phyloP scores from a whole-genome alignment of 2,329 filamentous ascomycete genomes.

The Sporothrix euskadiensis region DNA sequence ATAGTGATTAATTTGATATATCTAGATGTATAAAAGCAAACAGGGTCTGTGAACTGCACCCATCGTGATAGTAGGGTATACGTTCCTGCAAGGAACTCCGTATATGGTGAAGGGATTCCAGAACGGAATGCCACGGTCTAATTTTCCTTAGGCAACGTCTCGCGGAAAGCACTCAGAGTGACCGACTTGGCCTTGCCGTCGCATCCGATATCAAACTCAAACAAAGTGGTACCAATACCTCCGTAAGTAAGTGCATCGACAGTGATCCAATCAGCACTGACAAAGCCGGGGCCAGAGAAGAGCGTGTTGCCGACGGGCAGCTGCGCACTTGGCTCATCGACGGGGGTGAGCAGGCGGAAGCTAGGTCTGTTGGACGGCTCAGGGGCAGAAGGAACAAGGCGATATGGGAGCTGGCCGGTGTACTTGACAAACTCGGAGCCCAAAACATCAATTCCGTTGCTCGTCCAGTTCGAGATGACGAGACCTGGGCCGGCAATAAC shows the following conservation, averaged over 20 bases:
- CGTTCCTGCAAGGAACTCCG: not conserved
- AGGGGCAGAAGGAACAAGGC: conserved; percentile 19
- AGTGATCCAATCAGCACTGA: conserved; percentile 42
- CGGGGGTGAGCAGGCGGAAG: conserved; percentile 15
- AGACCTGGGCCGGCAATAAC: conserved; percentile 41
- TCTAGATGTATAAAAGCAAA: no score
- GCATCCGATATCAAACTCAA: not conserved
- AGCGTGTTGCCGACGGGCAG: not conserved
- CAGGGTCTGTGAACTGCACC: no score
- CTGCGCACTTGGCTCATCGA: conserved; percentile 1
- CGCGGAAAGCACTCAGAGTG: not conserved
- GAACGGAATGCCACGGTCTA: not conserved
- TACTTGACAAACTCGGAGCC: conserved; percentile 29
- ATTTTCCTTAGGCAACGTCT: not conserved
- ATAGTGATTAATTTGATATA: no score
- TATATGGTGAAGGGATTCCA: no score
- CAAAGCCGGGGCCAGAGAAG: conserved; percentile 19
- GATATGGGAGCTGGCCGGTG: conserved; percentile 21
- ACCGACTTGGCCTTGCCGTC: not conserved
- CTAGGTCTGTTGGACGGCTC: not conserved
- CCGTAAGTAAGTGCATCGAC: not conserved
- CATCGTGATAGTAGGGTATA: not conserved
- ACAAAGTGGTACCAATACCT: not conserved
- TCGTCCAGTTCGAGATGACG: conserved; percentile 42
- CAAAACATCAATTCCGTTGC: conserved; percentile 46